Percentiles rank a stretch among this genome's conserved stretches.
Conservation (phyloP, 148 eudicot species). For the Silene uniflora region DNA sequence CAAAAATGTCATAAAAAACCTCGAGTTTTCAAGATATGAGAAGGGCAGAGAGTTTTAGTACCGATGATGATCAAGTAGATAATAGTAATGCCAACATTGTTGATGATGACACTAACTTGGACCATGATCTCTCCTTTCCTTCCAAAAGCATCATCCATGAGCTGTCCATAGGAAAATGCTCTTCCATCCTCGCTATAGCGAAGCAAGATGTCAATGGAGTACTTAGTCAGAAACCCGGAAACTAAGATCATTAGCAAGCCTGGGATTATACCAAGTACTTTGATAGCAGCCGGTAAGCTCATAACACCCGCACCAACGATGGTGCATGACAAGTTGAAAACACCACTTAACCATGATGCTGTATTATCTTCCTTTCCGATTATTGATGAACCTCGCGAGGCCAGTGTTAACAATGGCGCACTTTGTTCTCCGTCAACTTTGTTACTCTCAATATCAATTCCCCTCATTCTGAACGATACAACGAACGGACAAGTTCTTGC, state of each 20-base stretch:
- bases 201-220: slow-evolving; percentile 67
- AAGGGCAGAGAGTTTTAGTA: slow-evolving; percentile 13
- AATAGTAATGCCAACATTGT: slow-evolving; percentile 67
- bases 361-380: slow-evolving; percentile 55
- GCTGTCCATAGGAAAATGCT: slow-evolving; percentile 64
- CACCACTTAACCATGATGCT: slow-evolving; percentile 74
- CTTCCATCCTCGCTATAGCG: slow-evolving; percentile 59
- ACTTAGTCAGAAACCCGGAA: slow-evolving; percentile 69
- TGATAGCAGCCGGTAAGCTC: slow-evolving; percentile 90
- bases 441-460: slow-evolving; percentile 22
- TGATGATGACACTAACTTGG: slow-evolving; percentile 68
- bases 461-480: neutral
- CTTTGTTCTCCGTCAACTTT: slow-evolving; percentile 24
- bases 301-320: slow-evolving; percentile 94
- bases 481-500: neutral
- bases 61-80: slow-evolving; percentile 88
- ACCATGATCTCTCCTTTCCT: slow-evolving; percentile 54
- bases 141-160: slow-evolving; percentile 83
- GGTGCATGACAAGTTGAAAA: slow-evolving; percentile 81
- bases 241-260: slow-evolving; percentile 58
- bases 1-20: too few relatives aligned
- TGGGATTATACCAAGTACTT: slow-evolving; percentile 70
- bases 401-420: slow-evolving; percentile 42
- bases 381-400: slow-evolving; percentile 24
- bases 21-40: too few relatives aligned